Evolutionary conservation across 2,329 filamentous ascomycete species (phyloP), one percentile per base, ranked within the genome.

Genomic region (Chaetomium strumarium): DNA sequence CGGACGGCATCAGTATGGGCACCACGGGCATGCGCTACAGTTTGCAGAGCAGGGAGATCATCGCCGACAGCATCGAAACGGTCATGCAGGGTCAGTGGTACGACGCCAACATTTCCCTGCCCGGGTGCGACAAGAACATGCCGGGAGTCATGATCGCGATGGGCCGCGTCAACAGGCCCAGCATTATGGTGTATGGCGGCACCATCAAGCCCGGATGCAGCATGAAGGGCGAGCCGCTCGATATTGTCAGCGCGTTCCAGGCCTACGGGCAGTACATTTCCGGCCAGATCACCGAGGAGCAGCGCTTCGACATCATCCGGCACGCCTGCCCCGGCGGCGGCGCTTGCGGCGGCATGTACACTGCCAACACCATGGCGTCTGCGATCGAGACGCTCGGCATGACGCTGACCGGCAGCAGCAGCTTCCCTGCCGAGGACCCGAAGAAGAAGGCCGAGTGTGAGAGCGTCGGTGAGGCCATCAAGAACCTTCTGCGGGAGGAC

Each of bases 61-160:
- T 99, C 64, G 93, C 93, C 65, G 93, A 99, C 74, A 95, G 88
- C 57, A 95, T 99, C 65, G 93, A 99, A 79, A 97, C 93, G 5
- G 93, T 99, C 64, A 99, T 97, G 91, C 86, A 90, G 61, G 93
- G 90, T 14, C 93, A 99, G 73, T 97, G 91, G 90, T 97, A 99
- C 68, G 93, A 99, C 70, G 92, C 84, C 62, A 97, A 97, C 72
- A 87, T 99, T 67, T 95, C 90, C 49, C 87, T 99, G 64, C 93
- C 93, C 13, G 93, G 93, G 45, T 99, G 93, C 72, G 93, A 99
- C 80, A 99, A 99, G 83, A 99, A 99, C 75, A 97, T 99, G 93
- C 90, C 90, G 1, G 88, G 88, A 70, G 88, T 93, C 12, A 74
- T 90, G 63, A 93, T 93, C 65, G 93, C 91, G 52, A 96, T 96